phyloP scores from a whole-genome alignment of 805 yeast species.

The Candida glaebosa region DNA sequence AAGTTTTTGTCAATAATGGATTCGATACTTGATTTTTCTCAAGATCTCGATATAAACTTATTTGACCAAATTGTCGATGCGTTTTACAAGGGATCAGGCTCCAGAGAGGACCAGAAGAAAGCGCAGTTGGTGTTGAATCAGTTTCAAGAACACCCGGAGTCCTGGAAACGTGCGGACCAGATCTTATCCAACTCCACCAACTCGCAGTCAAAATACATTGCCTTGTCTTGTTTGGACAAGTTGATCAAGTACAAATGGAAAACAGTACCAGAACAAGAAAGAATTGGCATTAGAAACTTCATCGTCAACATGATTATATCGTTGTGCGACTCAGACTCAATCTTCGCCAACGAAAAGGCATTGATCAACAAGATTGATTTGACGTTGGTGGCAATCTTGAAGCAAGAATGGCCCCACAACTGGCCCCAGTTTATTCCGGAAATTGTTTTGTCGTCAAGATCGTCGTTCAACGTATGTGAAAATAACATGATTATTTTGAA shows the following conservation, averaged over 20 bases:
- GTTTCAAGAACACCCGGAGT: constrained; percentile 91
- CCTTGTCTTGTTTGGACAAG: constrained; percentile 83
- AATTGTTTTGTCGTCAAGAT: constrained; percentile 76
- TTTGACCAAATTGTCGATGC: constrained; percentile 84
- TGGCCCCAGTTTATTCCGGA: constrained; percentile 98
- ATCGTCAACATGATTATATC: constrained; percentile 90
- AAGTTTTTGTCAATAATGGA: constrained; percentile 53
- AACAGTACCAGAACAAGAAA: constrained; percentile 80
- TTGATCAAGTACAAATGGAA: constrained; percentile 93
- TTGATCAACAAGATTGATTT: constrained; percentile 90
- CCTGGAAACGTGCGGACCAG: constrained; percentile 93
- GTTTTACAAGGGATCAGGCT: constrained; percentile 71
- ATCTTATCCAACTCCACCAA: constrained; percentile 75
- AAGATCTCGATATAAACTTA: constrained; percentile 73
- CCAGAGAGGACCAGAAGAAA: constrained; percentile 58
- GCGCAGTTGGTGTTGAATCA: constrained; percentile 71
- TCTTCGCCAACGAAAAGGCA: constrained; percentile 70
- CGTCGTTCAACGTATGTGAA: constrained; percentile 91
- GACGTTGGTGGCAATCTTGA: constrained; percentile 88
- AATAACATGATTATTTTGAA: constrained; percentile 93
- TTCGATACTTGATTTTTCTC: constrained; percentile 77
- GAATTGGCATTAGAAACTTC: constrained; percentile 90
- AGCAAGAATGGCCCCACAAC: constrained; percentile 98
- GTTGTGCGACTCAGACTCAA: constrained; percentile 78
- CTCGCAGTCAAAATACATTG: constrained; percentile 89